These are phyloP conservation scores for Vachellia pachyceras DNA, from an alignment of 306 rosid genomes.

Conservation along the genomic window DNA sequence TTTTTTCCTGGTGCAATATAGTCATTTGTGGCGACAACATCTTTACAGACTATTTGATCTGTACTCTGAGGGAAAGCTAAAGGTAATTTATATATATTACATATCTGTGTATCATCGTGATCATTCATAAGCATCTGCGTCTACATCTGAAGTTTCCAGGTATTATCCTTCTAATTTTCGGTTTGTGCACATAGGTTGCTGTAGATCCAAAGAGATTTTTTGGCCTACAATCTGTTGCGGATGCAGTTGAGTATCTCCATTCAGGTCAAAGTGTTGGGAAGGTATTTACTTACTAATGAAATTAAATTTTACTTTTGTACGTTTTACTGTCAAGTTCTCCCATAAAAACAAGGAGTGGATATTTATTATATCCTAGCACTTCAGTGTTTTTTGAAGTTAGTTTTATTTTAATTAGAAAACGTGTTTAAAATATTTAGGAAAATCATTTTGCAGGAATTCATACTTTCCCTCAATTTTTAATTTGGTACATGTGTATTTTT, in stretches of 20 bases:
- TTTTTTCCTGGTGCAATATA: constrained; percentile 87
- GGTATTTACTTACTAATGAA: constrained; percentile 53
- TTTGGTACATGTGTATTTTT: no score
- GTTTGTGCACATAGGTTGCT: constrained; percentile 55
- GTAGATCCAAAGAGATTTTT: constrained; percentile 81
- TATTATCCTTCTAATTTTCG: constrained; percentile 24
- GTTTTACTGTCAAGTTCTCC: neutral
- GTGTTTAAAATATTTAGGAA: neutral
- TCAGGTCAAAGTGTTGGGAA: constrained; percentile 96
- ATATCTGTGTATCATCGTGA: constrained; percentile 17
- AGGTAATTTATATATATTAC: constrained; percentile 51
- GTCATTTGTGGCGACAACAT: constrained; percentile 87
- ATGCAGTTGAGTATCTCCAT: constrained; percentile 95
- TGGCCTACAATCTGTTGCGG: constrained; percentile 75
- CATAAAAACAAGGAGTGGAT: neutral
- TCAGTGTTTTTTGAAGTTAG: neutral
- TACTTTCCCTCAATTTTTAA: no score
- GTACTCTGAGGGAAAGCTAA: constrained; percentile 71
- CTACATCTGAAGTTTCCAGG: constrained; percentile 14
- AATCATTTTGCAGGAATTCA: no score
- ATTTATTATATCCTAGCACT: neutral
- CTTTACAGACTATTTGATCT: constrained; percentile 72
- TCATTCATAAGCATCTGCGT: neutral
- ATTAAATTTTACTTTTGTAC: neutral
- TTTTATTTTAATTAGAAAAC: neutral